These are phyloP conservation scores for Botrytis hyacinthi DNA, from an alignment of 2,329 filamentous ascomycete genomes.

Conservation along the genomic window DNA sequence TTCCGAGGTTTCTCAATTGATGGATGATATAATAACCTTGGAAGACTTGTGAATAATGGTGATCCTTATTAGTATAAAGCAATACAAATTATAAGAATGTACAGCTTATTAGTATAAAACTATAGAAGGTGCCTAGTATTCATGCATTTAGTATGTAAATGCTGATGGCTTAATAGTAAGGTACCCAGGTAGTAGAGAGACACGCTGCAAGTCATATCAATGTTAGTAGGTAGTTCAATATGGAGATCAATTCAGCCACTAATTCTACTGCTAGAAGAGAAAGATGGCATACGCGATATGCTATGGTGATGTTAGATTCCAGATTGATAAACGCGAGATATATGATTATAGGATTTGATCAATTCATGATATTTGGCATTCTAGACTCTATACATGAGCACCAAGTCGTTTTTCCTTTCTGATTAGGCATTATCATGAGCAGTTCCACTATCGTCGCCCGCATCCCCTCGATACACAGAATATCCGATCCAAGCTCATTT, in stretches of 20 bases:
- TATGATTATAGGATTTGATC: not conserved
- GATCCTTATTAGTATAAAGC: not conserved
- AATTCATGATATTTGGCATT: slow-evolving; percentile 5
- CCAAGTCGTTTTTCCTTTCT: not conserved
- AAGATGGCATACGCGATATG: not conserved
- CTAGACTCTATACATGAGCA: slow-evolving; percentile 9
- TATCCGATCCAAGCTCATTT: slow-evolving; percentile 5
- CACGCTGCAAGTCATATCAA: not conserved
- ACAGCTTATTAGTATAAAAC: not conserved
- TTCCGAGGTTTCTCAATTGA: not conserved
- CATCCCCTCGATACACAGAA: slow-evolving; percentile 10
- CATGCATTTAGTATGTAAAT: not conserved
- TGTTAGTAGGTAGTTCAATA: not conserved
- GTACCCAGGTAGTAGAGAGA: not conserved
- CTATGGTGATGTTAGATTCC: not conserved
- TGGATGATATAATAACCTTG: not conserved
- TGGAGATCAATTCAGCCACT: not conserved
- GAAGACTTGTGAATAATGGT: not conserved
- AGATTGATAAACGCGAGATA: not conserved
- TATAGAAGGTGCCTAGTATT: not conserved
- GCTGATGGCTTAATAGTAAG: not conserved
- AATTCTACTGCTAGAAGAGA: not conserved
- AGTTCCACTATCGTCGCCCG: slow-evolving; percentile 8
- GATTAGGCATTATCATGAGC: slow-evolving; percentile 1
- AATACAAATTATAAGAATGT: not conserved